Base-by-base conservation (phyloP, 257 asterid species). In the Rhazya stricta region DNA sequence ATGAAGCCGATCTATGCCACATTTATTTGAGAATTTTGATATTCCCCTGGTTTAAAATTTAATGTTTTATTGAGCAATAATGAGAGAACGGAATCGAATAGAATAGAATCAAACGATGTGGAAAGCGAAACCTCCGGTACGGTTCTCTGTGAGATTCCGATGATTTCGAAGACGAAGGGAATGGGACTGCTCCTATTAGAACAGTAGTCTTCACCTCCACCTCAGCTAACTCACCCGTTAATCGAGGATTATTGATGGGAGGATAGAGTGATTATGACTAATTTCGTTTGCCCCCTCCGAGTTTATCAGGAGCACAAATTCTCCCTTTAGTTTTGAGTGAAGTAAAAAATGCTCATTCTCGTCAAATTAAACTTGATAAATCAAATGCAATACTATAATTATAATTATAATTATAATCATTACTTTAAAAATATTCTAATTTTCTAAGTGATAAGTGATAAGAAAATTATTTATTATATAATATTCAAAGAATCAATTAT, bases 1-100 rank as follows among this genome's bases (percentile, higher is more conserved):
- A 86, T 7, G 88, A 84, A 9, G 90, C 88, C 41, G 90, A 86
- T 62, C 88, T 75, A 65, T 78, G 67, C 90, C 90, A 86, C 90
- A 84, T 84, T 56, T 74, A 53, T 57, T 30, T 12, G 57, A 37
- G 46, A 6, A 29, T 18, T 76, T 41, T 36, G 9, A 6, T 7
- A 29, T 74, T 58, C 5, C 37, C 61, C 34, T 21, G 16, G 4
- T 43, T 60, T 42, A 19, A 13, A 12, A 23, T 53, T 71, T 56
- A 30, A 32, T 19, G 6, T 25, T n/a, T 25, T 21, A 42, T 39
- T 9, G 27, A 3, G 39, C 16, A 41, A 41, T 8, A 16, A n/a
- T 9, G 70, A 63, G 58, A 56, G 29, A 19, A 16, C 6, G 63
- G 57, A 45, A 45, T 29, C 15, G n/a, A 43, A 34, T 66, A 39